These are phyloP conservation scores for Debaryomyces sp. DNA, from an alignment of 1,139 yeast species.

Conservation along the genomic window DNA sequence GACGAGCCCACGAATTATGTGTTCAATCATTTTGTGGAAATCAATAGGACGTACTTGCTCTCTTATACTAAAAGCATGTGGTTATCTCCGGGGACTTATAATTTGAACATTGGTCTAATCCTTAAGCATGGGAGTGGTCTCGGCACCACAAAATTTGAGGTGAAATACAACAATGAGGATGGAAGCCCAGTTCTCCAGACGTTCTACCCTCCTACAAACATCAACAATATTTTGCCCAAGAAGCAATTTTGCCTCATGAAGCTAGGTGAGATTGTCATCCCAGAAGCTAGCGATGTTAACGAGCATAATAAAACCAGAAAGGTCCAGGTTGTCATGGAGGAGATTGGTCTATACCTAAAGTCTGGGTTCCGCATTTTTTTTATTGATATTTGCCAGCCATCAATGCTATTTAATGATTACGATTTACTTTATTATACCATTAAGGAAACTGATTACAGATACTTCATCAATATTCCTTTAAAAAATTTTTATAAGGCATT, in stretches of 20 bases:
- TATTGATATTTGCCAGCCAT: constrained; percentile 54
- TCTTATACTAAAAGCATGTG: constrained; percentile 49
- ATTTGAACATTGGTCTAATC: constrained; percentile 53
- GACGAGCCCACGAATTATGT: constrained; percentile 54
- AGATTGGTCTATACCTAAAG: constrained; percentile 57
- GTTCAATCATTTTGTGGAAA: constrained; percentile 47
- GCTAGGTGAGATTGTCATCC: constrained; percentile 49
- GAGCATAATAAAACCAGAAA: constrained; percentile 28
- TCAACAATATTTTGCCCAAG: constrained; percentile 59
- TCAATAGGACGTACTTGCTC: constrained; percentile 52
- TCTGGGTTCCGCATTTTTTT: constrained; percentile 60
- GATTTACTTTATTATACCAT: constrained; percentile 46
- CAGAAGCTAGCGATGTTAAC: constrained; percentile 11
- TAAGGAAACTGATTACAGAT: constrained; percentile 43
- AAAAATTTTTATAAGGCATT: constrained; percentile 48
- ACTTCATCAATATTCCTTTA: constrained; percentile 45
- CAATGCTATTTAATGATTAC: constrained; percentile 45
- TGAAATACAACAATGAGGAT: constrained; percentile 30
- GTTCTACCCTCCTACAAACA: constrained; percentile 59
- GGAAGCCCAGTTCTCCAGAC: constrained; percentile 31
- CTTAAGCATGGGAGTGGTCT: constrained; percentile 58
- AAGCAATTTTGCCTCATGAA: constrained; percentile 54
- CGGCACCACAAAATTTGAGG: constrained; percentile 60
- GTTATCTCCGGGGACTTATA: constrained; percentile 57
- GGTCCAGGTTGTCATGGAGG: constrained; percentile 58